A percentile compares a stretch with the other conserved stretches of the same genome.
Conservation (phyloP, 257 asterid species). For the Nicotiana attenuata region DNA sequence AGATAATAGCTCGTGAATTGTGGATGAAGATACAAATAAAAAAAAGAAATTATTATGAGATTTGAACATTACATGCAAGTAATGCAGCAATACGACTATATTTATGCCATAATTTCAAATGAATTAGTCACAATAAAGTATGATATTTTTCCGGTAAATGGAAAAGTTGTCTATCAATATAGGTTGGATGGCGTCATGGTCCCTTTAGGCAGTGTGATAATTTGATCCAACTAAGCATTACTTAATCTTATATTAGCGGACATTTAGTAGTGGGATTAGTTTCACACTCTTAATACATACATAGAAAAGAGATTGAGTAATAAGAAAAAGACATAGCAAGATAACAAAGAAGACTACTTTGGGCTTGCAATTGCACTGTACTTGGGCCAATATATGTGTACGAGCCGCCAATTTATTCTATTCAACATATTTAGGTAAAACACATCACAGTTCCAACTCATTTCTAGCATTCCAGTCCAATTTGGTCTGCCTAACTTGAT, state of each 20-base stretch:
- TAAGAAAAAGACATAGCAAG: not conserved
- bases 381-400: not conserved
- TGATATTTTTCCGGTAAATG: not conserved
- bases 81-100: too few relatives aligned
- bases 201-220: not conserved
- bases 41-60: too few relatives aligned
- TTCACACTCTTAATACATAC: not conserved
- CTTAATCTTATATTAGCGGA: not conserved
- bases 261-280: conserved; percentile 8
- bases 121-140: not conserved
- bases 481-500: not conserved
- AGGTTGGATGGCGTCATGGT: not conserved
- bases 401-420: not conserved
- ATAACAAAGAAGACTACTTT: not conserved
- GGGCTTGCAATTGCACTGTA: not conserved
- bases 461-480: not conserved
- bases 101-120: too few relatives aligned
- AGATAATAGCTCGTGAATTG: too few relatives aligned
- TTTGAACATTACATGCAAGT: too few relatives aligned
- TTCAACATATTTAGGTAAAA: not conserved
- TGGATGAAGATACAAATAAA: too few relatives aligned
- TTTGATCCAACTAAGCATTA: not conserved
- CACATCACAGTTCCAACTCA: not conserved
- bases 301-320: not conserved
- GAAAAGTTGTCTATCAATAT: not conserved